Conservation (phyloP, 2,329 filamentous ascomycete species). For the Delphinella strobiligena region DNA sequence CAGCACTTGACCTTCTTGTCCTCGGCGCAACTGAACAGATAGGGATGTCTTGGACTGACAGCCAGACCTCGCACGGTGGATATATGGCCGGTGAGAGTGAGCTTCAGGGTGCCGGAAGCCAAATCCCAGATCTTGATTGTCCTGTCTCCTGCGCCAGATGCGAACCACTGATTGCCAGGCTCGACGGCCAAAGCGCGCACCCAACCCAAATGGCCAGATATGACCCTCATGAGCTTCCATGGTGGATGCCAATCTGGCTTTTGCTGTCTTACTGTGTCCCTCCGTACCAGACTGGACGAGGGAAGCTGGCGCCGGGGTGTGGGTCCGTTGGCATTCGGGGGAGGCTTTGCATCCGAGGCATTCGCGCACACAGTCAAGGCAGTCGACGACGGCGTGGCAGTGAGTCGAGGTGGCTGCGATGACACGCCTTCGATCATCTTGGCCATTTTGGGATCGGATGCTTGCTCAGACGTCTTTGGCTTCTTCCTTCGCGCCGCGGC, state of each 20-base stretch:
- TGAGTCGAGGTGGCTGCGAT: conserved; percentile 22
- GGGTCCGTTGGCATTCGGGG: conserved; percentile 45
- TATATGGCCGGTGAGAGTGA: conserved; percentile 90
- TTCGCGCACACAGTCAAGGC: conserved; percentile 43
- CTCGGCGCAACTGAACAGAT: conserved; percentile 94
- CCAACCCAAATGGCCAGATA: conserved; percentile 94
- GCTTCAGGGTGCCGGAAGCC: conserved; percentile 67
- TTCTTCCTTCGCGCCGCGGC: conserved; percentile 53
- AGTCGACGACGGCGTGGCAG: conserved; percentile 37
- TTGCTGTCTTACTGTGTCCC: conserved; percentile 52
- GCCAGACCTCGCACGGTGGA: conserved; percentile 86
- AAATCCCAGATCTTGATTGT: conserved; percentile 99
- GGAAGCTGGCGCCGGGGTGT: conserved; percentile 38
- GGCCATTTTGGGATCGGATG: conserved; percentile 44
- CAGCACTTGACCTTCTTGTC: conserved; percentile 99
- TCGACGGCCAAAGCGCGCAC: conserved; percentile 82
- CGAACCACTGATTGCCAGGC: conserved; percentile 96
- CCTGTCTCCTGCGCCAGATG: conserved; percentile 83
- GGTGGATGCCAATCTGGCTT: conserved; percentile 94
- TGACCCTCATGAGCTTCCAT: conserved; percentile 97
- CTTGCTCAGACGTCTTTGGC: conserved; percentile 38
- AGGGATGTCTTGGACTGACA: conserved; percentile 85
- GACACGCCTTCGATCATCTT: conserved; percentile 57
- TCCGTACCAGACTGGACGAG: conserved; percentile 47
- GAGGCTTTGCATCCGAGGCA: conserved; percentile 28